Evolutionary conservation across 495 filamentous ascomycete species (phyloP), one percentile per base, ranked within the genome.

Genomic region (Chaetomium cochliodes): DNA sequence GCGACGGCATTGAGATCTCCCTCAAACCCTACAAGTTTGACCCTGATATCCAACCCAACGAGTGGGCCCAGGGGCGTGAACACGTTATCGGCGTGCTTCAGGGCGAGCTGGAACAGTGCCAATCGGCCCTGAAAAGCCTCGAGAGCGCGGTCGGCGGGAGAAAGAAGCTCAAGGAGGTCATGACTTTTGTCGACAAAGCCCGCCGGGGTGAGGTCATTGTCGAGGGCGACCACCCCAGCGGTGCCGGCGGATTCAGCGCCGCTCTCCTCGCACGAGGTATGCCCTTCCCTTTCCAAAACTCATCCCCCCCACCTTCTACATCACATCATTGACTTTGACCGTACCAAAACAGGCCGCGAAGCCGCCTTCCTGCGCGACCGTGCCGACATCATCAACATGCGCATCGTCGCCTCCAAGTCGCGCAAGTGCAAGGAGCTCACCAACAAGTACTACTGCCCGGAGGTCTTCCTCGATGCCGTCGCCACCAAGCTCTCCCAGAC

Each of bases 1-100:
- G 89, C 67, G 94, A 99, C 72, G 93, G 97, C 74, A 92, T 99
- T n/a, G 94, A 99, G 75, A 97, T 97, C 71, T 98, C 94, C 72
- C 93, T 99, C 80, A 99, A 99, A 74, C 94, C 94, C 2, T 99
- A 92, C 80, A 99, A 98, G 73, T 98, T 89, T 68, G 91, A 97
- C 63, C 94, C 98, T 55, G 94, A 99, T 72, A 87, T 98, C 53
- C 90, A 96, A 66, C 89, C 91, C 23, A 79, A 85, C 7, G 96
- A 98, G 73, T 99, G 94, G 94, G 75, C 80, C 6, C 86, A 89
- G 63, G 92, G 91, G 0, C 79, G 92, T 63, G 92, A 94, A 20
- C 92, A 92, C 67, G 85, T 91, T 41, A 82, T 85, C 62, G 85
- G 81, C 13, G 85, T 92, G 0, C 76, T 99, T 15, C 96, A 93